Base-by-base conservation (phyloP, 2,329 filamentous ascomycete species). In the Pseudogymnoascus destructans region DNA sequence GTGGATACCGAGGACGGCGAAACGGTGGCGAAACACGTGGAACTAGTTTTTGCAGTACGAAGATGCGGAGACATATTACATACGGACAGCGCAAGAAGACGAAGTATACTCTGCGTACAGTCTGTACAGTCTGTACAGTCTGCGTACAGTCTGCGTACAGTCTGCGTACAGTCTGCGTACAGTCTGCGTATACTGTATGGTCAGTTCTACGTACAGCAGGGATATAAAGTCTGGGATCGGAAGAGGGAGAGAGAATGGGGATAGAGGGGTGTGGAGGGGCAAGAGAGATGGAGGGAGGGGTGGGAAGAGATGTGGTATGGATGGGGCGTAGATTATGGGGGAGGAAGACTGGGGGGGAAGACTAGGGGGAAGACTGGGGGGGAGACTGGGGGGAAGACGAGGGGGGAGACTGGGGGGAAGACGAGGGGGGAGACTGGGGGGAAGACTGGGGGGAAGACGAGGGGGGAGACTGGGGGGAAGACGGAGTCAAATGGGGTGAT, bases 211-310 rank as follows among this genome's bases (percentile, higher is more conserved):
- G n/a, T n/a, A 54, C 58, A 56, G 58, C 60, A 59, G 61, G 60
- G 35, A 38, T 38, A 38, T 17, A 38, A 38, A 60, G 57, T 60
- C 55, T 55, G 38, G 32, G 56, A 55, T 36, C 25, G 21, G 38
- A 38, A 36, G 46, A 46, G 49, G 42, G 36, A 57, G 40, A 25
- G 32, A 13, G 15, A 23, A 15, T 35, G 32, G 17, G 32, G 30
- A 17, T 55, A 21, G 19, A 36, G 19, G 23, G 19, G 33, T 49
- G 17, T 30, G 58, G 27, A 11, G 38, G 23, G 15, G 33, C 17
- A 17, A 13, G 2, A 17, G 11, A 32, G 13, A 15, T 30, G 8
- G 40, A 25, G 57, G 17, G 54, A 7, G 42, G 42, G 30, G 58
- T 25, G 23, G 46, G 19, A 17, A 36, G 42, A 54, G 52, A 46